Percentiles rank a stretch among this genome's conserved stretches.
phyloP scores from a whole-genome alignment of 768 basidiomycete genomes.

The Piloderma croceum region DNA sequence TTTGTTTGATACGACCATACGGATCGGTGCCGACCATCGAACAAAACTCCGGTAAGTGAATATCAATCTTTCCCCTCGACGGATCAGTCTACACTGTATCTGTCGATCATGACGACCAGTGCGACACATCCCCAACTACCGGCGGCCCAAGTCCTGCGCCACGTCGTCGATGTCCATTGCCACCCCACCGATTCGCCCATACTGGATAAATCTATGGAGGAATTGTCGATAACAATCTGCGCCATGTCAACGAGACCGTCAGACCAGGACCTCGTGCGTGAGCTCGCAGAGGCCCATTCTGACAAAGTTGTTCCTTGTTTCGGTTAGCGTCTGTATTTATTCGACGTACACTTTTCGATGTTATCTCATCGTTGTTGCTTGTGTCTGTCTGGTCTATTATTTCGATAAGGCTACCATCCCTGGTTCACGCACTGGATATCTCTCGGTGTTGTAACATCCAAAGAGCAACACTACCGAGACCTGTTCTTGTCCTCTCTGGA shows the following conservation, averaged over 20 bases:
- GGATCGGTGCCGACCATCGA: no score
- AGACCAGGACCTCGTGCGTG: conserved; percentile 69
- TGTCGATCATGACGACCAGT: no score
- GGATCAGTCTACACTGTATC: no score
- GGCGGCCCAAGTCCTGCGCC: conserved; percentile 43
- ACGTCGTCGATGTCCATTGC: conserved; percentile 85
- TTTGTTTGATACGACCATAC: no score
- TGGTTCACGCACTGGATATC: conserved; percentile 88
- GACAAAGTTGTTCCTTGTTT: conserved; percentile 81
- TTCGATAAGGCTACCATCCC: conserved; percentile 74
- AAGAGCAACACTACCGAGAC: conserved; percentile 67
- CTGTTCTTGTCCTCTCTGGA: conserved; percentile 50
- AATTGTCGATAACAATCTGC: conserved; percentile 62
- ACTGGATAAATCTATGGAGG: conserved; percentile 41
- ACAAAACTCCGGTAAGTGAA: no score
- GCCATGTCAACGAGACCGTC: conserved; percentile 69
- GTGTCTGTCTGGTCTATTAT: conserved; percentile 10
- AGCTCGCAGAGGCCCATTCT: conserved; percentile 56
- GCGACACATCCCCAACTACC: conserved; percentile 21
- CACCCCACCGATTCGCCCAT: conserved; percentile 81
- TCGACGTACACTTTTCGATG: no score
- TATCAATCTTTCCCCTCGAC: no score
- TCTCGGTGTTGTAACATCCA: conserved; percentile 36
- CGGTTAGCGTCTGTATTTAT: conserved; percentile 45
- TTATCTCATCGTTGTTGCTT: conserved; percentile 6